Conservation (phyloP, 306 rosid genomes). For the Mimosa pudica region DNA sequence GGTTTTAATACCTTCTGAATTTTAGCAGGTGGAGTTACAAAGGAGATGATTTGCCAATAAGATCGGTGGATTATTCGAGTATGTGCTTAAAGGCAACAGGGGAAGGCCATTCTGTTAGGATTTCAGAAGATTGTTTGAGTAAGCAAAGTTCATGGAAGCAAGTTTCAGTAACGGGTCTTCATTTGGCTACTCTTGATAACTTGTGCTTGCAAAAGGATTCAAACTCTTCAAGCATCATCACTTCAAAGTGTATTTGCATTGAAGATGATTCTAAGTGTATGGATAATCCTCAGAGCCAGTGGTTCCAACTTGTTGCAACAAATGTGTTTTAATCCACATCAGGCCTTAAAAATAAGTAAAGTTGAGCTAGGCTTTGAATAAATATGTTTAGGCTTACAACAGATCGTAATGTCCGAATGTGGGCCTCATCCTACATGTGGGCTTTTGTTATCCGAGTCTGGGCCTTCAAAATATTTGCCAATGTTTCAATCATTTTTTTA, state of each 20-base stretch:
- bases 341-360: background rate
- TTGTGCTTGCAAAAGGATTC: background rate
- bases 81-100: constrained; percentile 44
- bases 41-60: constrained; percentile 40
- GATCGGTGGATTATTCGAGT: constrained; percentile 9
- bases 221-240: constrained; percentile 3
- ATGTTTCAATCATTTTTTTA: too few species aligned
- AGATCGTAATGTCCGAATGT: too few species aligned
- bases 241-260: constrained; percentile 42
- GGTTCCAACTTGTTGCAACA: constrained; percentile 48
- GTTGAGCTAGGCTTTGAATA: too few species aligned
- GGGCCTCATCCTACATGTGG: too few species aligned
- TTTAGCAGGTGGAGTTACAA: constrained; percentile 43
- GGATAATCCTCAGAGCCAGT: constrained; percentile 37
- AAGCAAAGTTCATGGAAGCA: constrained; percentile 39
- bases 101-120: constrained; percentile 21
- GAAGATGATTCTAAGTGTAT: constrained; percentile 33
- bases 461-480: too few species aligned
- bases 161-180: constrained; percentile 44
- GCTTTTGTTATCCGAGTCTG: too few species aligned
- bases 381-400: too few species aligned
- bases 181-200: background rate
- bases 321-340: background rate
- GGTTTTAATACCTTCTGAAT: too few species aligned
- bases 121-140: constrained; percentile 39